Evolutionary conservation across 2,329 filamentous ascomycete genomes (phyloP), one percentile per base, ranked within the genome.

Genomic region (Stemphylium vesicarium): DNA sequence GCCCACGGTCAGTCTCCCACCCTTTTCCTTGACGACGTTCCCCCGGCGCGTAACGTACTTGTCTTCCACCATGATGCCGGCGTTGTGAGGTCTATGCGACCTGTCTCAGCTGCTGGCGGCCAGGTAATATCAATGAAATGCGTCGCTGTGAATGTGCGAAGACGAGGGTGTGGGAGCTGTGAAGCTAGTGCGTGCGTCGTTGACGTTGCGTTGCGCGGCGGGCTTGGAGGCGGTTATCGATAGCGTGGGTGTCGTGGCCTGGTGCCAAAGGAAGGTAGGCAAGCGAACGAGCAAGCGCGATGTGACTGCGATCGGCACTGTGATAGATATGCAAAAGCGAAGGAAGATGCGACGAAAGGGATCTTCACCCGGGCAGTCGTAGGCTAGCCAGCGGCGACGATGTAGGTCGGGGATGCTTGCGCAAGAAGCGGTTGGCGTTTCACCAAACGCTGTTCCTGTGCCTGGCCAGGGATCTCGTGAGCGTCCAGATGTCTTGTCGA

Each of bases 51-150:
- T 57, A 51, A 67, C 74, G 59, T 72, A 77, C 73, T 78, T 78
- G 63, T 77, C 75, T 72, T 77, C 75, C 24, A 77, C 58, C 70
- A 73, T 74, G 50, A 16, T 67, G 63, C 36, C 56, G 49, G 56
- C 49, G 55, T 56, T 53, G 56, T 32, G 50, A 50, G 50, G 57
- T 44, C 57, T 56, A 41, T 33, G 45, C 50, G 52, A 53, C 49
- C 57, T 37, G 37, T 51, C 29, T 48, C 15, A n/a, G 39, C 41
- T 15, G 11, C 43, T 32, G 37, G 33, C 50, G 31, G 43, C 53
- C 42, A 52, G 53, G 20, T 35, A 20, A n/a, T 45, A 33, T 46
- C 26, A 26, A 16, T 18, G 45, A 13, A 18, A 7, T 8, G 45
- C 18, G 36, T 42, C 24, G 24, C n/a, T 4, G 39, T 32, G 26